Base-by-base conservation (phyloP, 352 stramenopile species). In the Globisporangium megalacanthum region DNA sequence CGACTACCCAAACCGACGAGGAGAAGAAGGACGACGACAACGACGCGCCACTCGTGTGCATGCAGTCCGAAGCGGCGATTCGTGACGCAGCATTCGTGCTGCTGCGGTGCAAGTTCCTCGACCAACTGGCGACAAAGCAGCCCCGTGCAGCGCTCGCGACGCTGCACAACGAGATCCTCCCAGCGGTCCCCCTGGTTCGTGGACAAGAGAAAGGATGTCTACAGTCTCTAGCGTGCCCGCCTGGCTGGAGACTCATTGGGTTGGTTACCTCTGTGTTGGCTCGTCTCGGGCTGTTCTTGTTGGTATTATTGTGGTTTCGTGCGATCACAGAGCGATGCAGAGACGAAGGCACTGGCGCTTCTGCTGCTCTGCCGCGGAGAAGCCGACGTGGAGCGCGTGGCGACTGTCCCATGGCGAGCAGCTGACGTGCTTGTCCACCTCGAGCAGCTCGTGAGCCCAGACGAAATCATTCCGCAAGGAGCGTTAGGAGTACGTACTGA, bases 91-190 rank as follows among this genome's bases (percentile, higher is more conserved):
- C 62, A 39, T 48, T 89, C 52, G 33, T 89, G 55, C 56, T 92
- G 51, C 65, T 89, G 37, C 77, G 86, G 63, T 61, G 74, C n/a
- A 89, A 92, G 56, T 90, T 74, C 49, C 65, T 89, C 9, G 74
- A 88, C 9, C 51, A 74, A 14, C 22, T 92, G 39, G 35, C 83
- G 11, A 33, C 62, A 3, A 58, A 70, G 8, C 64, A 89, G 54
- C 44, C 88, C 6, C 48, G 44, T 3, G 52, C 51, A 19, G 82
- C 82, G 6, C 64, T 89, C 0, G 33, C 53, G 15, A 89, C 77
- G 22, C 89, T 90, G 52, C 82, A 88, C 49, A 54, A 80, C n/a
- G 68, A 89, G 64, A 89, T 93, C 35, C 22, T 85, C 4, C 68
- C 78, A 1, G n/a, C 67, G 9, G 79, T 65, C 49, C 54, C 59